A percentile compares a stretch with the other conserved stretches of the same genome.
Conservation (phyloP, 2,329 filamentous ascomycete genomes). For the Amauroascus verrucosus region DNA sequence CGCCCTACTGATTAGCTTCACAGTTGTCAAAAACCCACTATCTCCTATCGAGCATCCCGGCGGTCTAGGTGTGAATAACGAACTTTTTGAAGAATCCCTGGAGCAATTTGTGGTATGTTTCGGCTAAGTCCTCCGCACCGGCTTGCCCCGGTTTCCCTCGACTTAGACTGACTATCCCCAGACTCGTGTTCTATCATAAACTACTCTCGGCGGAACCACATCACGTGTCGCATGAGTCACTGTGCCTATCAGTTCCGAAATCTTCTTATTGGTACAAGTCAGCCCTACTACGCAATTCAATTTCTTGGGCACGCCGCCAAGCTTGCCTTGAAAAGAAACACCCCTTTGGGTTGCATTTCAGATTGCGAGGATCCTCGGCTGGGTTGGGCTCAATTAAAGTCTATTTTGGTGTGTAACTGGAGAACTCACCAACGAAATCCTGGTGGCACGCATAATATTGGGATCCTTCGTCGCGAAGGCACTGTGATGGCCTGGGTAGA, state of each 20-base stretch:
- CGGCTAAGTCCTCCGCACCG: neutral
- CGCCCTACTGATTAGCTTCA: slow-evolving; percentile 1
- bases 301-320: slow-evolving; percentile 1
- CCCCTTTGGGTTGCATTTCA: neutral
- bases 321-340: neutral
- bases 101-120: slow-evolving; percentile 41
- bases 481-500: neutral
- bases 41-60: slow-evolving; percentile 52
- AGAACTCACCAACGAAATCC: neutral
- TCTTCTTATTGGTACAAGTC: slow-evolving; percentile 4
- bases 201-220: neutral
- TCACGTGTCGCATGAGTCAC: neutral
- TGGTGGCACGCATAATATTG: neutral
- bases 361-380: neutral
- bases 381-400: neutral
- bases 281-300: slow-evolving; percentile 2
- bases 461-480: neutral
- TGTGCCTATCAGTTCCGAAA: neutral
- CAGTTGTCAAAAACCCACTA: slow-evolving; percentile 55
- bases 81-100: slow-evolving; percentile 52
- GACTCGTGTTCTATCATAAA: slow-evolving; percentile 15
- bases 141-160: neutral
- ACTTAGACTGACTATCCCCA: slow-evolving; percentile 4
- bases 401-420: neutral
- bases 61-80: slow-evolving; percentile 53